phyloP scores from a whole-genome alignment of 2,329 filamentous ascomycete species.

The Phialocephala sp. region DNA sequence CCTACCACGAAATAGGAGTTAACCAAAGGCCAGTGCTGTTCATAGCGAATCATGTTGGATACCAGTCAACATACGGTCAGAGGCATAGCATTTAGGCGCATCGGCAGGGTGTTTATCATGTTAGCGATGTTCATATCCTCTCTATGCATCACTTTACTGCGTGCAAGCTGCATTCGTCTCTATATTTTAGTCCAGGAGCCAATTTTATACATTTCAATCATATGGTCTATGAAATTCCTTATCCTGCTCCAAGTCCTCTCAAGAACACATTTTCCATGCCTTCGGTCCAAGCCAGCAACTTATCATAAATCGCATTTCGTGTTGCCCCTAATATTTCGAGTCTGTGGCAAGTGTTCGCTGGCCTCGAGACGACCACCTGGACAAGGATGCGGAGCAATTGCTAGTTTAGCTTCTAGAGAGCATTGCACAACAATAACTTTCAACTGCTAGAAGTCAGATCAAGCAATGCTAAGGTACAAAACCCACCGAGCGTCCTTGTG shows the following conservation, averaged over 20 bases:
- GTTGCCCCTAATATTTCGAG: neutral
- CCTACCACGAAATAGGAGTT: slow-evolving; percentile 10
- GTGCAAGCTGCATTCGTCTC: neutral
- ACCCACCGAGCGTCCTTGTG: slow-evolving; percentile 6
- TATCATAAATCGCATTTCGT: neutral
- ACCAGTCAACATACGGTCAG: neutral
- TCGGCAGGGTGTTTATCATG: neutral
- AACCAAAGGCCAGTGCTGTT: neutral
- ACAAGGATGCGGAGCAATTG: neutral
- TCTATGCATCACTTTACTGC: neutral
- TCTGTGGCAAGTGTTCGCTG: neutral
- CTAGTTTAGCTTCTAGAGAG: neutral
- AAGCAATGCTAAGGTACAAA: neutral
- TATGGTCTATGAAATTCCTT: neutral
- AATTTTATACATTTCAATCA: neutral
- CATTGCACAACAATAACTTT: neutral
- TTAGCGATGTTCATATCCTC: slow-evolving; percentile 3
- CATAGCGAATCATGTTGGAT: neutral
- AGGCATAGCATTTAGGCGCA: neutral
- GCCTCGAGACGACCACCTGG: neutral
- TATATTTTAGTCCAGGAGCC: neutral
- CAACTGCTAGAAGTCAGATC: neutral
- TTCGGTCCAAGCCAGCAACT: neutral
- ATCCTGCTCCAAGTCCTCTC: neutral
- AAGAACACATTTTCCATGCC: neutral